Base-by-base conservation (phyloP, 2,329 filamentous ascomycete species). In the Exophiala dermatitidis region DNA sequence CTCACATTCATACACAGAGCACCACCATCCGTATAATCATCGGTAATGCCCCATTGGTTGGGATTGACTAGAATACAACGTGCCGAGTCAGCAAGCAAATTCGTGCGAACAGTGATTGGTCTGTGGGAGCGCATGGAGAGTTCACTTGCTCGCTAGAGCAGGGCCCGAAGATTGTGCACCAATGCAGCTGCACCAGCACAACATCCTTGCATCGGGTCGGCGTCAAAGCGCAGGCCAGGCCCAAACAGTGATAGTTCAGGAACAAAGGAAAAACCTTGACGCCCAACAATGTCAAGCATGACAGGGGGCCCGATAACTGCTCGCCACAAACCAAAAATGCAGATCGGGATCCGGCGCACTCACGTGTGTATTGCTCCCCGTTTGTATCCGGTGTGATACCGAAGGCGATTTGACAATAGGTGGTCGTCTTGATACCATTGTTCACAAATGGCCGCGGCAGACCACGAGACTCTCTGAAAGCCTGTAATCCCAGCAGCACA, bases 1-100 rank as follows among this genome's bases (percentile, higher is more conserved):
- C 77, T 66, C 68, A 79, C 77, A 67, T 78, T 76, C 71, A 80
- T 71, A 64, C 78, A 80, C 29, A 80, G 63, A 12, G 60, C 64
- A 36, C 75, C 75, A 1, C 64, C 61, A 10, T 52, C 50, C 38
- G 52, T 49, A 37, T 54, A 52, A 38, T 67, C 67, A 8, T 66
- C 60, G 26, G 67, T 59, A 62, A 74, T 71, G 51, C 74, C 75
- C 77, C 77, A 80, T 65, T 78, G 77, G 59, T 80, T 80, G 44
- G 77, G 77, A 61, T 80, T 79, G 51, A 79, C 77, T 79, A 53
- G 26, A 33, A 12, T 4, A 19, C 19, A 19, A 19, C 19, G 19
- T 19, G n/a, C 26, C 12, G 33, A 31, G 52, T 54, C 51, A 57
- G 50, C 36, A 28, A 31, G 51, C 30, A 40, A 36, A 31, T 46